These are phyloP conservation scores for Nicotiana tabacum DNA, from an alignment of 257 asterid genomes.

Conservation along the genomic window DNA sequence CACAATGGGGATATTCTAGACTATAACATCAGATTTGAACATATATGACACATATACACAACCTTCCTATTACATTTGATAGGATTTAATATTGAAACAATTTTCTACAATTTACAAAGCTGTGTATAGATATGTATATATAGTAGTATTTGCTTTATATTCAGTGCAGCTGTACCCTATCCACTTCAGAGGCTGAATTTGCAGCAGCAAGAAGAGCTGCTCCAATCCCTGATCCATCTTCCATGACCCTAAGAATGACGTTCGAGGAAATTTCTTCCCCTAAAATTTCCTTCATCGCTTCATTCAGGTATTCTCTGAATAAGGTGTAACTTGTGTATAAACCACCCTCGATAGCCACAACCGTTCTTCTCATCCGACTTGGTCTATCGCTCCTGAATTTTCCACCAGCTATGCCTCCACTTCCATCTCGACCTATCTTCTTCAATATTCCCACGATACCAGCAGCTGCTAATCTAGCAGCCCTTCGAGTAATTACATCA, in stretches of 20 bases:
- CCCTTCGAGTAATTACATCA: constrained; percentile 72
- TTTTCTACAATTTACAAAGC: constrained; percentile 39
- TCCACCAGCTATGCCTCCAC: constrained; percentile 38
- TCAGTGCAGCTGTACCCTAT: constrained; percentile 37
- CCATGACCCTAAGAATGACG: constrained; percentile 50
- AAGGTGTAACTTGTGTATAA: constrained; percentile 56
- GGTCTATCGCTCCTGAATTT: constrained; percentile 33
- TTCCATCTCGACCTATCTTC: constrained; percentile 85
- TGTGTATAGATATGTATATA: constrained; percentile 11
- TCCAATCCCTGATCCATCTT: constrained; percentile 83
- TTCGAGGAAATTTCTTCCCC: constrained; percentile 64
- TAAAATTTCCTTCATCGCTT: constrained; percentile 59
- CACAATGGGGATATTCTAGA: constrained; percentile 1
- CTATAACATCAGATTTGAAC: constrained; percentile 3
- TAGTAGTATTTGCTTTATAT: constrained; percentile 17
- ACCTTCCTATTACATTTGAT: constrained; percentile 9
- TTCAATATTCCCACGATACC: constrained; percentile 89
- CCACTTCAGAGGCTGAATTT: constrained; percentile 39
- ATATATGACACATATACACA: constrained; percentile 10
- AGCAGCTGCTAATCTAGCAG: constrained; percentile 86
- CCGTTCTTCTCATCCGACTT: constrained; percentile 51
- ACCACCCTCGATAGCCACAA: constrained; percentile 78
- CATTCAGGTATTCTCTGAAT: constrained; percentile 70
- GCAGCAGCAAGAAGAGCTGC: constrained; percentile 88
- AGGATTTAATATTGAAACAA: neutral